Base-by-base conservation (phyloP, 2,329 filamentous ascomycete genomes). In the Aspergillus pseudonomiae region DNA sequence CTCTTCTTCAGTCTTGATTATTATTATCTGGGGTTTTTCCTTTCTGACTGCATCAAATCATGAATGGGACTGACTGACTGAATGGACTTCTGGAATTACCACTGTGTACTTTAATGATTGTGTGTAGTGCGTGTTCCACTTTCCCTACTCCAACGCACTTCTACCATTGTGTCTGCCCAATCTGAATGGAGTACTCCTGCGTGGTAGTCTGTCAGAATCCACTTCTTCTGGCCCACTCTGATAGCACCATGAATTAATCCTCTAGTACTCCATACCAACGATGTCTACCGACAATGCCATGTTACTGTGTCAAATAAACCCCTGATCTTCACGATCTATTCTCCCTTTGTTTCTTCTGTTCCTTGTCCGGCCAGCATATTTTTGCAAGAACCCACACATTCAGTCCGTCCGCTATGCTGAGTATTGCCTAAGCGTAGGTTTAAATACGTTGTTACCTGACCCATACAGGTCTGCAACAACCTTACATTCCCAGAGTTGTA, bases 161-260 rank as follows among this genome's bases (percentile, higher is more conserved):
- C 61, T 52, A 54, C 36, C 43, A 43, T 34, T 24, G 34, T 41
- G 36, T n/a, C 56, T 63, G 54, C 52, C 58, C 58, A 63, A 64
- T 64, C 53, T 61, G 11, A 63, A 63, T 63, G 56, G 48, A 56
- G 48, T 59, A 19, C 36, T 43, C 48, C 32, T 53, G 50, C 60
- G 55, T 36, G 53, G 56, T 52, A 56, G 61, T 41, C 61, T 63
- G 61, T 63, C 61, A 63, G 57, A 63, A 63, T 39, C 61, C 61
- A 59, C 61, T 54, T 34, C 24, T 5, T 32, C 30, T 41, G 61
- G 57, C 57, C 61, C 61, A 56, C 56, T 34, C 19, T 26, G 28
- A 53, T 34, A 32, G 56, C 41, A 59, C 24, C 11, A 32, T 62
- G 39, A 45, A 62, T 46, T 36, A 32, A 12, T 12, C 52, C 30